Conservation (phyloP, 2,329 filamentous ascomycete species). For the Chlorencoelia australis region DNA sequence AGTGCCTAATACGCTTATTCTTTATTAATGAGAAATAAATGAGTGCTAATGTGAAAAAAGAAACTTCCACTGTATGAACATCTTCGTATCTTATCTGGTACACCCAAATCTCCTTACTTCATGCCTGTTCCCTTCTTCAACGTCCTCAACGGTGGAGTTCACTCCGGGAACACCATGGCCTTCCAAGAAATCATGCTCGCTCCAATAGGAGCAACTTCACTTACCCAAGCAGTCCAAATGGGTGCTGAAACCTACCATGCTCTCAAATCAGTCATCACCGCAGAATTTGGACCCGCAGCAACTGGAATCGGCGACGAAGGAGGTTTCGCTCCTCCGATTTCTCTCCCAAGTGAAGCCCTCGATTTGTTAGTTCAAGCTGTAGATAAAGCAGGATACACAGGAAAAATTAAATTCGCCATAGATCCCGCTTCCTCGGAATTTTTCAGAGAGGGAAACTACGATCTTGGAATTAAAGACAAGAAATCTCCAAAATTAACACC, state of each 20-base stretch:
- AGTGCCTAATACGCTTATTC: neutral
- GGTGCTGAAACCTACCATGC: slow-evolving; percentile 27
- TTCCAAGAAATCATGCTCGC: slow-evolving; percentile 37
- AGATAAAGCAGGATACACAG: slow-evolving; percentile 21
- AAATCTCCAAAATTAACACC: slow-evolving; percentile 14
- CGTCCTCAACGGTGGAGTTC: slow-evolving; percentile 42
- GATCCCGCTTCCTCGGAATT: slow-evolving; percentile 34
- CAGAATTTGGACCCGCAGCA: slow-evolving; percentile 25
- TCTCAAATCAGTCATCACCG: slow-evolving; percentile 25
- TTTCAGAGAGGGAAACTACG: slow-evolving; percentile 26
- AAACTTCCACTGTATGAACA: slow-evolving; percentile 47
- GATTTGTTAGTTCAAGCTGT: slow-evolving; percentile 26
- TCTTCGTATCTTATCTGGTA: slow-evolving; percentile 38
- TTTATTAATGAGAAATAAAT: slow-evolving; percentile 1
- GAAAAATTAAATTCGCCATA: slow-evolving; percentile 31
- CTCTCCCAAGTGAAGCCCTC: slow-evolving; percentile 27
- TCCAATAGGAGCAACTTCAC: slow-evolving; percentile 16
- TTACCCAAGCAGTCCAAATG: slow-evolving; percentile 26
- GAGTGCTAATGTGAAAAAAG: too few relatives aligned
- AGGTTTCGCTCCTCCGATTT: slow-evolving; percentile 30
- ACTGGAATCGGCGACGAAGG: slow-evolving; percentile 30
- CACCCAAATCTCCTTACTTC: slow-evolving; percentile 36
- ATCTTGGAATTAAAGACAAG: slow-evolving; percentile 31
- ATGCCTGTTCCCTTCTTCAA: slow-evolving; percentile 49
- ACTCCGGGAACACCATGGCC: slow-evolving; percentile 34